Base-by-base conservation (phyloP, 805 yeast species). In the Candida rishiriensis region DNA sequence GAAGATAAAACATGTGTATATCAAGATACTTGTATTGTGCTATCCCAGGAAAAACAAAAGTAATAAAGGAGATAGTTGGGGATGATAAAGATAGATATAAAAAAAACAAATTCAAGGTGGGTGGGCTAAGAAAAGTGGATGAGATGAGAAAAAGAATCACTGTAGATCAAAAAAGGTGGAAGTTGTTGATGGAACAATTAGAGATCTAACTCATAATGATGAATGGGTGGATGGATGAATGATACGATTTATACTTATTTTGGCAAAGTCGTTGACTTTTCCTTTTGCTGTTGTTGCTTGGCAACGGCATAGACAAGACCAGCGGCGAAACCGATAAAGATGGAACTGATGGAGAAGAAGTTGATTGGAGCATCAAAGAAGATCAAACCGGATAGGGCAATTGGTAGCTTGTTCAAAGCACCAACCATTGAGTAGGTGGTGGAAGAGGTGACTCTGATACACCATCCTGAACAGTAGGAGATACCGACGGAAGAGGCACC, bases 391-490 rank as follows among this genome's bases (percentile, higher is more conserved):
- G 96, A 83, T 47, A 93, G 76, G 13, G 99, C 99, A 61, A 93
- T 88, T 63, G 99, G 99, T 59, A 93, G 81, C 73, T 93, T 93
- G 81, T 93, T 93, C 68, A 93, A 79, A 43, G 99, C 99, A 68
- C 99, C 99, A 47, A 93, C 98, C 99, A 93, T 93, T 43, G 97
- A 88, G 74, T 93, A 93, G 44, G 99, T 93, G 44, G 99, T 93
- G 26, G 98, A 90, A 17, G 97, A 88, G 36, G 99, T 93, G 52
- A 93, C 98, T 73, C 99, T 88, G 54, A 93, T 96, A 79, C 99
- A 93, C 99, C 99, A 93, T 50, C 97, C 99, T 11, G 98, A 89
- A 70, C 97, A 88, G 79, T 93, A 93, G 37, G 98, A 91, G 65
- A 93, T 93, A 72, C 96, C 97, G 42, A 93, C 96, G 29, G 97